These are phyloP conservation scores for Dryas integrifolia DNA, from an alignment of 331 rosid species.

Conservation along the genomic window DNA sequence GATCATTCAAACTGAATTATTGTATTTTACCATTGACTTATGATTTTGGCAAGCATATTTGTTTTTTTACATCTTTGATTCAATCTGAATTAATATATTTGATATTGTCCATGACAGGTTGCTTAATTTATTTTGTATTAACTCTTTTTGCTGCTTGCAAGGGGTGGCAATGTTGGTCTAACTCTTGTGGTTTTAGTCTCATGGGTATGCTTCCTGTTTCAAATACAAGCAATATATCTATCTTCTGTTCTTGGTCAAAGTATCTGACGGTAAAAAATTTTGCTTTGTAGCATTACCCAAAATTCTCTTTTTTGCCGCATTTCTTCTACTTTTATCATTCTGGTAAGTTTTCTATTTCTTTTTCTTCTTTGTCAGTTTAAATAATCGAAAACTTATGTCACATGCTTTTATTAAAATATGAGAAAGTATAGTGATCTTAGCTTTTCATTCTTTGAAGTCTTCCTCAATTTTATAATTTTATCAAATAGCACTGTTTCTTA, in stretches of 20 bases:
- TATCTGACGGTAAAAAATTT: conserved; percentile 32
- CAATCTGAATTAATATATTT: conserved; percentile 15
- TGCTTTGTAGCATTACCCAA: conserved; percentile 87
- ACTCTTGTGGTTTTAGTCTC: conserved; percentile 78
- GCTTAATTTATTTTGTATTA: conserved; percentile 56
- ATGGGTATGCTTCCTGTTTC: conserved; percentile 63
- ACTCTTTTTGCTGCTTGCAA: conserved; percentile 69
- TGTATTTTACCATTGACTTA: neutral
- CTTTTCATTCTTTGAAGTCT: neutral
- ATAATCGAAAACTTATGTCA: conserved; percentile 9
- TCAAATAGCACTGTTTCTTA: conserved; percentile 13
- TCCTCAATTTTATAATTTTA: conserved; percentile 4
- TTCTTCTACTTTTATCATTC: conserved; percentile 96
- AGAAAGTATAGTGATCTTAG: conserved; percentile 18
- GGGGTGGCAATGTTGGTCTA: conserved; percentile 81
- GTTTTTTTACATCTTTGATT: neutral
- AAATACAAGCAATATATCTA: conserved; percentile 9
- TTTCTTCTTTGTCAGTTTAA: conserved; percentile 7
- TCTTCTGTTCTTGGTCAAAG: conserved; percentile 23
- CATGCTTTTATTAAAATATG: neutral
- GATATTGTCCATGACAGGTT: conserved; percentile 59
- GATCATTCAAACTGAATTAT: neutral
- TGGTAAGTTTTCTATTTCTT: conserved; percentile 59
- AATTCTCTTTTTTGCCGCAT: conserved; percentile 80
- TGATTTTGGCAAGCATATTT: neutral